These are phyloP conservation scores for Prunus mira DNA, from an alignment of 306 rosid genomes.

Conservation along the genomic window DNA sequence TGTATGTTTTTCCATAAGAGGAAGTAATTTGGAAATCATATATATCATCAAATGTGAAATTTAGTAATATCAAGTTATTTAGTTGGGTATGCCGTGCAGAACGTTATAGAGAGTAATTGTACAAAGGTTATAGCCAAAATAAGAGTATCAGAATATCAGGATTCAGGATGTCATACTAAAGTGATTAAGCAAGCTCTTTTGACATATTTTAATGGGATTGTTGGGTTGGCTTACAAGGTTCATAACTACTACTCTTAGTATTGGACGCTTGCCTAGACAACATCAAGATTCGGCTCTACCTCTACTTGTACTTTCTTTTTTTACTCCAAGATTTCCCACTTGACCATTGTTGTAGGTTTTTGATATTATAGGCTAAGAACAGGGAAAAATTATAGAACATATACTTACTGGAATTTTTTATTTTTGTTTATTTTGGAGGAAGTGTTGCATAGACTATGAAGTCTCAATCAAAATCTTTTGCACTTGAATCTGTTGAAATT, in stretches of 20 bases:
- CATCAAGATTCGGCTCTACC: too few species aligned
- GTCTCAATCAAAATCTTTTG: neutral
- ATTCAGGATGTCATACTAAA: neutral
- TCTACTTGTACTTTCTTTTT: too few species aligned
- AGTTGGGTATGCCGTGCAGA: neutral
- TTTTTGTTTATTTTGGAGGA: neutral
- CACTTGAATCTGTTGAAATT: neutral
- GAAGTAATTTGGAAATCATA: neutral
- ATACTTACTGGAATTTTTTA: neutral
- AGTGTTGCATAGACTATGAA: neutral
- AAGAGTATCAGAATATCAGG: neutral
- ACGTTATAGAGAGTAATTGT: neutral
- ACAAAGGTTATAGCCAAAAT: neutral
- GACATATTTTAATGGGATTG: neutral
- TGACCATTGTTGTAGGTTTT: neutral
- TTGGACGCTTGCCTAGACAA: too few species aligned
- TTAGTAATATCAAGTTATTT: neutral
- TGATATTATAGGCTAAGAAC: neutral
- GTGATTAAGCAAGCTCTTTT: neutral
- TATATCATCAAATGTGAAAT: neutral
- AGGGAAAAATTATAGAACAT: neutral
- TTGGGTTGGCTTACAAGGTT: neutral
- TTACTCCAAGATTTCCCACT: too few species aligned
- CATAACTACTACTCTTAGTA: too few species aligned
- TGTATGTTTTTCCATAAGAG: neutral